phyloP scores from a whole-genome alignment of 768 basidiomycete species.

The Podaxis rugospora region DNA sequence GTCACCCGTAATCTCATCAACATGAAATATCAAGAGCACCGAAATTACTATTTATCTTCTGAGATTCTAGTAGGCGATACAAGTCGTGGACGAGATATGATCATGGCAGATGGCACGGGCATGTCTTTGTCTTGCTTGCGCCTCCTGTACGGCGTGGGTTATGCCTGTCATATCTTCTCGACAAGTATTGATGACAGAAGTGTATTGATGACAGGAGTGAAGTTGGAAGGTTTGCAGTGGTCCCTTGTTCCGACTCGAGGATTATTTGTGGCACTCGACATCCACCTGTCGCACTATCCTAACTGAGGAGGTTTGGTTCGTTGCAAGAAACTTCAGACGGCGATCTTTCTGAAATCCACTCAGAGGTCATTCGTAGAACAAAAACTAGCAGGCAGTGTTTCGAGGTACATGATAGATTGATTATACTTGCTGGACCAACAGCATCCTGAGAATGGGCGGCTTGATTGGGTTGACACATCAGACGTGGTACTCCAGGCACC shows the following conservation, averaged over 20 bases:
- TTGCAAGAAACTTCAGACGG: neutral
- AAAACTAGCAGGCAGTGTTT: neutral
- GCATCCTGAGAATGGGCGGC: neutral
- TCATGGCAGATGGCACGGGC: neutral
- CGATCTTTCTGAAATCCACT: neutral
- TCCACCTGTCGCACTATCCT: neutral
- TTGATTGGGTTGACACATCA: neutral
- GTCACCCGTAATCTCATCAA: too few relatives aligned
- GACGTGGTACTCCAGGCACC: constrained; percentile 2
- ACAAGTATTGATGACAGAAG: neutral
- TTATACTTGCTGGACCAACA: neutral
- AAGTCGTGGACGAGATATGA: neutral
- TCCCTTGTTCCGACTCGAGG: constrained; percentile 10
- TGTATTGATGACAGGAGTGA: neutral
- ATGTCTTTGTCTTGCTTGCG: neutral
- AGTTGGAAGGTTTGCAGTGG: neutral
- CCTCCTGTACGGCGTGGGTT: neutral
- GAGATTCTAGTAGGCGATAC: neutral
- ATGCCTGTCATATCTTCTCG: neutral
- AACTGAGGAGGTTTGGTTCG: neutral
- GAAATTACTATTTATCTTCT: neutral
- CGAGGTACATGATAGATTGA: neutral
- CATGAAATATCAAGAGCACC: neutral
- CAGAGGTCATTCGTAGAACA: neutral
- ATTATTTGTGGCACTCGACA: neutral